Conservation (phyloP, 2,329 filamentous ascomycete species). For the Talaromyces sp. region DNA sequence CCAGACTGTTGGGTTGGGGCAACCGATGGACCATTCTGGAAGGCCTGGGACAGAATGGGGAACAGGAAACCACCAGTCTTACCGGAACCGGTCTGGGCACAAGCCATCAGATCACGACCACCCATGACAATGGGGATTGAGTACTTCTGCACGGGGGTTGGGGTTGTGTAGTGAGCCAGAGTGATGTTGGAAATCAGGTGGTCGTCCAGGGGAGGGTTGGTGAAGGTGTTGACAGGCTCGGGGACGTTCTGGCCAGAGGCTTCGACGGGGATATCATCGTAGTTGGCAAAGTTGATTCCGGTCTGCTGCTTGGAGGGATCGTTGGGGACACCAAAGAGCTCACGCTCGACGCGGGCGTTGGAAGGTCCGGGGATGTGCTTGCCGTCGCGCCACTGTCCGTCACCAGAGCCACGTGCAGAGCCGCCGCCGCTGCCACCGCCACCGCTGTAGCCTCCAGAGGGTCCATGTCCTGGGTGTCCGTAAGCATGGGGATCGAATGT, state of each 20-base stretch:
- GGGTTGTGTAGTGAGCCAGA: constrained; percentile 88
- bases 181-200: constrained; percentile 91
- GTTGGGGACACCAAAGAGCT: constrained; percentile 86
- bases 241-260: constrained; percentile 91
- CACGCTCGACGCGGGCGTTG: constrained; percentile 86
- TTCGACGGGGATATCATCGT: constrained; percentile 98
- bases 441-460: constrained; percentile 21
- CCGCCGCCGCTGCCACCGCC: constrained; percentile 40
- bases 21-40: constrained; percentile 75
- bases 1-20: constrained; percentile 58
- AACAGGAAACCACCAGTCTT: constrained; percentile 99
- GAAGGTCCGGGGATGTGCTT: constrained; percentile 88
- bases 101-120: constrained; percentile 97
- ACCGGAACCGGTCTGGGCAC: constrained; percentile 98
- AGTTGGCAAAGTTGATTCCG: constrained; percentile 99
- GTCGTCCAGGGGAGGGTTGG: constrained; percentile 89
- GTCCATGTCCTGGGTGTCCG: constrained; percentile 52
- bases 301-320: constrained; percentile 94
- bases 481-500: constrained; percentile 58
- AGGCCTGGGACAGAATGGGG: constrained; percentile 97
- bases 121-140: constrained; percentile 98
- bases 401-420: constrained; percentile 69
- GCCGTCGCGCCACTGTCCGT: constrained; percentile 93
- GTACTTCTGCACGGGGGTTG: constrained; percentile 98
- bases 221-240: constrained; percentile 84